phyloP scores from a whole-genome alignment of 23 red algal genomes.

The Gracilaria domingensis region DNA sequence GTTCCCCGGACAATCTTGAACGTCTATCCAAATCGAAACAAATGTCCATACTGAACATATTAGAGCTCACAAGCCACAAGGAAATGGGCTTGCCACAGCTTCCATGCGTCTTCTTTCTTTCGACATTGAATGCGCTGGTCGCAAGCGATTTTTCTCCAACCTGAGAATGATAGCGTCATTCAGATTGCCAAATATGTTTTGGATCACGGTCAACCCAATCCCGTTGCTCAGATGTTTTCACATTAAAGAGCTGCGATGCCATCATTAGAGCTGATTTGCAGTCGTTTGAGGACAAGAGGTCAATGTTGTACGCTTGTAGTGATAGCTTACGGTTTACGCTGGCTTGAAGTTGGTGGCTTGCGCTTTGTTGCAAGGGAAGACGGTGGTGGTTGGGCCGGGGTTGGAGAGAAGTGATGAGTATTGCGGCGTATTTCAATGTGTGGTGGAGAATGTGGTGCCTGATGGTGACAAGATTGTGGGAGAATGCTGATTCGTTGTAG shows the following conservation, averaged over 20 bases:
- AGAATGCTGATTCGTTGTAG: too few species aligned
- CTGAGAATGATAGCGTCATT: slow-evolving; percentile 93
- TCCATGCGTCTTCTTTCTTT: slow-evolving; percentile 91
- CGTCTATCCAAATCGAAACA: slow-evolving; percentile 82
- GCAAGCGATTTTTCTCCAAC: slow-evolving; percentile 93
- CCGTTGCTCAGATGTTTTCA: slow-evolving; percentile 81
- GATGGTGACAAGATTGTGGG: too few species aligned
- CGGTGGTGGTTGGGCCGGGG: too few species aligned
- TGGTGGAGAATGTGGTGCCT: too few species aligned
- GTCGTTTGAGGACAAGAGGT: slow-evolving; percentile 69
- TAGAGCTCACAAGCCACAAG: slow-evolving; percentile 86
- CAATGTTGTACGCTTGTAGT: slow-evolving; percentile 84
- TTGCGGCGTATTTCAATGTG: too few species aligned
- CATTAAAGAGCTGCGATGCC: slow-evolving; percentile 85
- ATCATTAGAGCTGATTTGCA: slow-evolving; percentile 88
- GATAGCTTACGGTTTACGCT: too few species aligned
- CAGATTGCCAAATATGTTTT: slow-evolving; percentile 98
- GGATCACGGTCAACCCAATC: slow-evolving; percentile 58
- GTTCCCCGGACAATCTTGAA: not conserved
- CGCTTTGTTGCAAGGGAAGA: too few species aligned
- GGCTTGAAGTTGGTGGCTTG: too few species aligned
- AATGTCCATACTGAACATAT: slow-evolving; percentile 67
- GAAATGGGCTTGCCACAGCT: slow-evolving; percentile 84
- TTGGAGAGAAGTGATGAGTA: too few species aligned
- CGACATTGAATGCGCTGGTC: slow-evolving; percentile 97